Conservation (phyloP, 2,329 filamentous ascomycete genomes). For the Myriosclerotinia duriaeana region DNA sequence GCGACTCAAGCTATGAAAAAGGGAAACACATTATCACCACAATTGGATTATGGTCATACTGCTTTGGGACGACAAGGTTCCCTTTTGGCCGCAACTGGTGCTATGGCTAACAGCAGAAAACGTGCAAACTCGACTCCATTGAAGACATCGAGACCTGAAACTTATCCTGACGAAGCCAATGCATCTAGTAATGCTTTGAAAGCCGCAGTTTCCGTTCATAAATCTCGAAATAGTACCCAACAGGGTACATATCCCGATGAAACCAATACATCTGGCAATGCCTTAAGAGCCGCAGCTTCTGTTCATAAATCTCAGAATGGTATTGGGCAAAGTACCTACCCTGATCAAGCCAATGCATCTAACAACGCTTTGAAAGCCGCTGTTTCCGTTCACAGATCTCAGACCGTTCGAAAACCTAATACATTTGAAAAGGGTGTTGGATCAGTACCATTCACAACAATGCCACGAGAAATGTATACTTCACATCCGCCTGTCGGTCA, state of each 20-base stretch:
- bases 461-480: slow-evolving; percentile 74
- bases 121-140: slow-evolving; percentile 63
- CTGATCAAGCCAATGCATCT: slow-evolving; percentile 58
- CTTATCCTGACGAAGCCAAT: slow-evolving; percentile 58
- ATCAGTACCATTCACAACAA: slow-evolving; percentile 63
- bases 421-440: slow-evolving; percentile 54
- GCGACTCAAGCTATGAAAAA: slow-evolving; percentile 64
- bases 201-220: slow-evolving; percentile 63
- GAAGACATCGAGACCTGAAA: slow-evolving; percentile 41
- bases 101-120: slow-evolving; percentile 58
- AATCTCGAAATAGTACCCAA: slow-evolving; percentile 33
- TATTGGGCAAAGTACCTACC: slow-evolving; percentile 48
- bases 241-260: slow-evolving; percentile 54
- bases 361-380: slow-evolving; percentile 73
- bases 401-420: slow-evolving; percentile 24
- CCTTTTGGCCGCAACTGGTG: slow-evolving; percentile 72
- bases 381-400: slow-evolving; percentile 51
- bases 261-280: slow-evolving; percentile 62
- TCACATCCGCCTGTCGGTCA: slow-evolving; percentile 67
- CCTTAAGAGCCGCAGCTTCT: slow-evolving; percentile 69
- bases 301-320: slow-evolving; percentile 44
- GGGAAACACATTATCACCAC: slow-evolving; percentile 43
- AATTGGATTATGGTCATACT: slow-evolving; percentile 48
- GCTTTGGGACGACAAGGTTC: slow-evolving; percentile 61
- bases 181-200: slow-evolving; percentile 68